A percentile compares a stretch with the other conserved stretches of the same genome.
Conservation (phyloP, 2,329 filamentous ascomycete genomes). For the Davidsoniella neocaledoniae region DNA sequence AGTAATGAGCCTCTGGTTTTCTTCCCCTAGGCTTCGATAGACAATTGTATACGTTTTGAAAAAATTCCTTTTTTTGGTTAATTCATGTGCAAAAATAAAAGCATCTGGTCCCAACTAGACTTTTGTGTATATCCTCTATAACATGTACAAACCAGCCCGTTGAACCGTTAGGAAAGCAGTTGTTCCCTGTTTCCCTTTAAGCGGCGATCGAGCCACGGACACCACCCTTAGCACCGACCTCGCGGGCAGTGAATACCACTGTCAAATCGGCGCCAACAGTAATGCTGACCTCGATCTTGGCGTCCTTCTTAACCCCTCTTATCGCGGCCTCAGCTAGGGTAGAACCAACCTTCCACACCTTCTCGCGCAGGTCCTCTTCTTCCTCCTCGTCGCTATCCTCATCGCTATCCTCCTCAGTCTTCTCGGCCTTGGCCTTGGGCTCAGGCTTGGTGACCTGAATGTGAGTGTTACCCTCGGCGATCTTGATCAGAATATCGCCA, state of each 20-base stretch:
- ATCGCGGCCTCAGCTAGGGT: constrained; percentile 74
- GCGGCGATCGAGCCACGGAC: constrained; percentile 43
- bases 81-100: constrained; percentile 5
- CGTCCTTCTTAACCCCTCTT: constrained; percentile 67
- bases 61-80: constrained; percentile 2
- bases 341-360: constrained; percentile 77
- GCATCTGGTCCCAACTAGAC: constrained; percentile 7
- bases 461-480: constrained; percentile 75
- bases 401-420: constrained; percentile 40
- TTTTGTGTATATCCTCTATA: constrained; percentile 13
- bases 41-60: neutral
- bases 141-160: constrained; percentile 9
- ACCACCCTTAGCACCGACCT: constrained; percentile 76
- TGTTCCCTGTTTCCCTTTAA: constrained; percentile 12
- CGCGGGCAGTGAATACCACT: constrained; percentile 65
- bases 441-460: constrained; percentile 89
- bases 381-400: constrained; percentile 55
- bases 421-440: constrained; percentile 56
- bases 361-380: constrained; percentile 73
- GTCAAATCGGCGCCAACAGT: constrained; percentile 68
- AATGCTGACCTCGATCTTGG: constrained; percentile 86
- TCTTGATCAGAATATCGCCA: constrained; percentile 73
- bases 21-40: neutral
- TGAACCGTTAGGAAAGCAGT: neutral
- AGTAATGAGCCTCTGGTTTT: neutral